phyloP scores from a whole-genome alignment of 2,329 filamentous ascomycete genomes.

The Zymoseptoria ardabiliae region DNA sequence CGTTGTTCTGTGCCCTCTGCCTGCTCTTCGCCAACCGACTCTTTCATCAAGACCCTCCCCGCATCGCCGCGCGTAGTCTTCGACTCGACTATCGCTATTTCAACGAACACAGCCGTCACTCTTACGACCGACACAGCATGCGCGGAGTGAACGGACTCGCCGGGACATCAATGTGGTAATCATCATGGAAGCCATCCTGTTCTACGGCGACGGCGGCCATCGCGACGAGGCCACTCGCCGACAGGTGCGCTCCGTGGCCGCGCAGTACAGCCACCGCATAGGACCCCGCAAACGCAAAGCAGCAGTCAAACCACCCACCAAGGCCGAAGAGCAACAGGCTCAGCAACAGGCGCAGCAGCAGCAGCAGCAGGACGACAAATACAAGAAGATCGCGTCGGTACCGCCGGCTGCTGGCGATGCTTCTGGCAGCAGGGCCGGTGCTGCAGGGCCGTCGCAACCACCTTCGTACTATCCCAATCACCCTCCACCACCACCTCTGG shows the following conservation, averaged over 20 bases:
- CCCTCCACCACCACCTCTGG: neutral
- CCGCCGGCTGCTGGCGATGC: neutral
- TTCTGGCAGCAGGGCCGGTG: neutral
- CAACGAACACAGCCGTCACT: neutral
- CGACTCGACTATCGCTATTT: neutral
- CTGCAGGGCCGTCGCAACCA: neutral
- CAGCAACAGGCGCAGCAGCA: neutral
- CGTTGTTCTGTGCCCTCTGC: neutral
- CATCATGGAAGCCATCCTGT: constrained; percentile 17
- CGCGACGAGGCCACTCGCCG: constrained; percentile 12
- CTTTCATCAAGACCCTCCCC: neutral
- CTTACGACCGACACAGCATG: neutral
- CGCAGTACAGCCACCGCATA: constrained; percentile 16
- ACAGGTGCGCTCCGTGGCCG: constrained; percentile 18
- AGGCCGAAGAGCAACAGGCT: neutral
- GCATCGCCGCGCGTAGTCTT: neutral
- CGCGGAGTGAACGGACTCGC: neutral
- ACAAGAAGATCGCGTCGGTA: neutral
- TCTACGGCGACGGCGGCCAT: constrained; percentile 16
- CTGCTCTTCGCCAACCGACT: neutral
- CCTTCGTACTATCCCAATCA: neutral
- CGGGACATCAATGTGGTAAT: neutral
- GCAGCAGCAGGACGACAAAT: neutral
- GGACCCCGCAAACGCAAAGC: constrained; percentile 18
- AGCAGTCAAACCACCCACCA: neutral